A percentile compares a stretch with the other conserved stretches of the same genome.
Conservation (phyloP, 768 basidiomycete genomes). For the Tricholoma bakamatsutake region DNA sequence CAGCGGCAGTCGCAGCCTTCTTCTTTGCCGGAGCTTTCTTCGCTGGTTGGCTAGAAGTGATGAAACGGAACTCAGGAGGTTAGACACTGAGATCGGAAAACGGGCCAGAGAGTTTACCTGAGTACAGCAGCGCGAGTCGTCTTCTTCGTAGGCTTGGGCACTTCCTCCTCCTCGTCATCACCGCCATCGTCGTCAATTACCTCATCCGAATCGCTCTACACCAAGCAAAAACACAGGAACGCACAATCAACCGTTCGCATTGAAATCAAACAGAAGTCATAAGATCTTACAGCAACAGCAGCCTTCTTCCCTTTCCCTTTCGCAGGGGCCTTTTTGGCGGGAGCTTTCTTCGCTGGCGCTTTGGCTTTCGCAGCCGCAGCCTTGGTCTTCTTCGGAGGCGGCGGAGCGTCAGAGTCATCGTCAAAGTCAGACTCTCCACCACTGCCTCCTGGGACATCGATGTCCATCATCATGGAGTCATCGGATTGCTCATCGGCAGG, state of each 20-base stretch:
- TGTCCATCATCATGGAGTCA: slow-evolving; percentile 78
- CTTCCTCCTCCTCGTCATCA: slow-evolving; percentile 46
- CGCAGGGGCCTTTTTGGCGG: slow-evolving; percentile 39
- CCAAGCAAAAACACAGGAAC: not conserved
- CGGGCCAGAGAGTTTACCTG: slow-evolving; percentile 36
- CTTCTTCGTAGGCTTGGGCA: slow-evolving; percentile 44
- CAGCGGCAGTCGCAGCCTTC: slow-evolving; percentile 52
- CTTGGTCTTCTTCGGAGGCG: slow-evolving; percentile 40
- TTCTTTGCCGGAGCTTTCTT: slow-evolving; percentile 44
- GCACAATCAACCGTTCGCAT: not conserved
- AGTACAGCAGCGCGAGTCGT: slow-evolving; percentile 61
- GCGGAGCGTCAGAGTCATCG: slow-evolving; percentile 43
- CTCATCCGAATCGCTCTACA: slow-evolving; percentile 41
- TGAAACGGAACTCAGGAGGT: not conserved
- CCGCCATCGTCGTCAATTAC: slow-evolving; percentile 53
- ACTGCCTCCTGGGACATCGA: slow-evolving; percentile 36
- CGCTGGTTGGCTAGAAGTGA: slow-evolving; percentile 26
- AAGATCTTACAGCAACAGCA: slow-evolving; percentile 25
- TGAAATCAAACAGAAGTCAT: not conserved
- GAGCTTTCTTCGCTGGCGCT: slow-evolving; percentile 25
- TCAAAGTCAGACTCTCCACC: slow-evolving; percentile 50
- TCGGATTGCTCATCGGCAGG: slow-evolving; percentile 46
- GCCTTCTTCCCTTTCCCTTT: slow-evolving; percentile 53
- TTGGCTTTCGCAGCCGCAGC: slow-evolving; percentile 28
- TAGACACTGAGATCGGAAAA: not conserved